Evolutionary conservation across 495 filamentous ascomycete genomes (phyloP).

Genomic region (Trichoderma parareesei): DNA sequence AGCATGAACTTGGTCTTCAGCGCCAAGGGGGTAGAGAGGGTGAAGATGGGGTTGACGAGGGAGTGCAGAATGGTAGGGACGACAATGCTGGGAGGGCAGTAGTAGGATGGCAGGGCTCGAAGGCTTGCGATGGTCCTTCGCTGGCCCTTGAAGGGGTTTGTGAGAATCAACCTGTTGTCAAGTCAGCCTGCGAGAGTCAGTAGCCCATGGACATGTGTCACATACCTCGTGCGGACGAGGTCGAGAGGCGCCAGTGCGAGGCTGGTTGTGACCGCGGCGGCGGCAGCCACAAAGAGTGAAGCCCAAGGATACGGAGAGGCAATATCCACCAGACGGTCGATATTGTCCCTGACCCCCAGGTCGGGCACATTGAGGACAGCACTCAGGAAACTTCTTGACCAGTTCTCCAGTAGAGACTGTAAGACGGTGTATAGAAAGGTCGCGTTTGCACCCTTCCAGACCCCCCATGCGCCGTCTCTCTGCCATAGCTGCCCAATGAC

Average conservation of each 20-base stretch:
- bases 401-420: constrained; percentile 77
- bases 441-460: constrained; percentile 91
- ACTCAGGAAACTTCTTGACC: constrained; percentile 73
- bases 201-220: neutral
- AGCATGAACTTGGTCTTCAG: constrained; percentile 69
- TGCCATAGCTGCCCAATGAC: constrained; percentile 78
- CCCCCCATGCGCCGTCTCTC: constrained; percentile 82
- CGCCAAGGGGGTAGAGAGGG: constrained; percentile 69
- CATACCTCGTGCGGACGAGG: constrained; percentile 72
- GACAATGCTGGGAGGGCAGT: constrained; percentile 61
- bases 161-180: constrained; percentile 58
- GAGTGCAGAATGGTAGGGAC: constrained; percentile 81
- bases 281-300: constrained; percentile 69
- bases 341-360: constrained; percentile 50
- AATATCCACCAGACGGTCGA: constrained; percentile 44
- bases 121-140: constrained; percentile 68
- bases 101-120: constrained; percentile 65
- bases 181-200: constrained; percentile 15
- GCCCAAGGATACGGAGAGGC: constrained; percentile 66
- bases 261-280: constrained; percentile 72
- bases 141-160: constrained; percentile 61
- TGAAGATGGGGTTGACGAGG: constrained; percentile 70
- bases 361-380: constrained; percentile 80
- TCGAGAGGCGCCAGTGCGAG: constrained; percentile 79
- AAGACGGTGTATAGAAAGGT: constrained; percentile 82